Evolutionary conservation across 2,329 filamentous ascomycete genomes (phyloP).

Genomic region (Fusarium sp.): DNA sequence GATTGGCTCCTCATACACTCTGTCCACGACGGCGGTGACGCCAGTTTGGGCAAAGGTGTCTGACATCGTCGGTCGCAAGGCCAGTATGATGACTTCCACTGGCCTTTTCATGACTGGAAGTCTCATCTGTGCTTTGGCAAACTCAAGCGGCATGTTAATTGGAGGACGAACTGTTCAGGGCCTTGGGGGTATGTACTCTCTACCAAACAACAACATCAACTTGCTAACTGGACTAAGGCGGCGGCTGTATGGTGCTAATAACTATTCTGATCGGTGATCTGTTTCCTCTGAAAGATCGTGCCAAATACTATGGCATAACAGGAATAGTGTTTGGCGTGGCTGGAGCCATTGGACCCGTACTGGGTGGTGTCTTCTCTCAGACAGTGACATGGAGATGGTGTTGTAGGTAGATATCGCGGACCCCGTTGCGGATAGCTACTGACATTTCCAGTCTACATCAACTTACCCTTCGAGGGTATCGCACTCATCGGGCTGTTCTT

Average conservation of each 20-base stretch:
- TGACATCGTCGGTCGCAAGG: slow-evolving; percentile 64
- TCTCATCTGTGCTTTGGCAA: slow-evolving; percentile 62
- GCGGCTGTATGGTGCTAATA: slow-evolving; percentile 37
- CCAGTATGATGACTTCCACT: slow-evolving; percentile 54
- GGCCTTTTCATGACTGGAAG: slow-evolving; percentile 64
- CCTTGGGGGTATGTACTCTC: slow-evolving; percentile 16
- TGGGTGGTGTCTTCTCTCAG: slow-evolving; percentile 74
- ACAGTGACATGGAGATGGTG: slow-evolving; percentile 75
- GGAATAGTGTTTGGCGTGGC: slow-evolving; percentile 72
- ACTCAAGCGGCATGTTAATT: slow-evolving; percentile 60
- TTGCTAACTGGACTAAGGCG: background rate
- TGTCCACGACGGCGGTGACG: slow-evolving; percentile 40
- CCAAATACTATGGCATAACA: slow-evolving; percentile 63
- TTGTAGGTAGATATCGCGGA: slow-evolving; percentile 44
- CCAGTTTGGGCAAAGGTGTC: slow-evolving; percentile 58
- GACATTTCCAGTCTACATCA: slow-evolving; percentile 63
- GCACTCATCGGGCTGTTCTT: slow-evolving; percentile 64
- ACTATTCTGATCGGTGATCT: slow-evolving; percentile 61
- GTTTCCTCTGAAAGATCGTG: slow-evolving; percentile 61
- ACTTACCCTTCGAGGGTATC: slow-evolving; percentile 61
- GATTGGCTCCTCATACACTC: slow-evolving; percentile 44
- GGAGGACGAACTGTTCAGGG: slow-evolving; percentile 51
- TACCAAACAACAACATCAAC: background rate
- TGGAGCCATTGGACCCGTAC: slow-evolving; percentile 71
- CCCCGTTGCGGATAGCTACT: background rate